Base-by-base conservation (phyloP, 2,329 filamentous ascomycete species). In the Pseudogymnoascus destructans region DNA sequence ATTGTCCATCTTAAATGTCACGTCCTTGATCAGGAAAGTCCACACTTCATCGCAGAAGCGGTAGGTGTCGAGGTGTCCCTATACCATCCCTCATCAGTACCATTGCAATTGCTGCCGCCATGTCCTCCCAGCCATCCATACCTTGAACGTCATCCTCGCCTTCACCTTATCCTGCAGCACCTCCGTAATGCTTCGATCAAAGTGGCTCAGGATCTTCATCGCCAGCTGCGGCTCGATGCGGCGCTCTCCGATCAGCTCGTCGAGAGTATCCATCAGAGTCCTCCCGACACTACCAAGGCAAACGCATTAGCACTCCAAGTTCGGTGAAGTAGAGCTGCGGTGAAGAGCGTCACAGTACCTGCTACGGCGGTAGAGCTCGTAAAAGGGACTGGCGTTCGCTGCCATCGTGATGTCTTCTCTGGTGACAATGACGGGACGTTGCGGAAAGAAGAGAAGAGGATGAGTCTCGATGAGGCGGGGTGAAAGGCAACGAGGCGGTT, bases 11-110 rank as follows among this genome's bases (percentile, higher is more conserved):
- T 98, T 98, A 77, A 98, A 97, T n/a, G 85, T 90, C 59, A 97
- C 91, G 65, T 97, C 93, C 74, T 96, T 96, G 74, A 98, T 95
- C 60, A 98, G 81, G 72, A 98, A 98, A 1, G 93, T 98, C 93
- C 93, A 98, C 60, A 98, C 93, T 75, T 98, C 93, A 74, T 98
- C 93, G 76, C 93, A 98, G 79, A 98, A 98, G 66, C 93, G 87
- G 77, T 98, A 98, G 13, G 93, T 97, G 71, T 97, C 91, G 63
- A 98, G 84, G 70, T 95, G 93, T 54, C 93, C 93, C 92, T 96
- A 66, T 52, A 59, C 9, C 56, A 58, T 55, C 40, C 38, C 35
- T 30, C 54, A 61, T 66, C 62, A 68, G 64, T 63, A 58, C 55
- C 35, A 32, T 38, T 46, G 30, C 25, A 30, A 42, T 11, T 19